Evolutionary conservation across 768 basidiomycete genomes (phyloP).

Genomic region (Suillus spraguei): DNA sequence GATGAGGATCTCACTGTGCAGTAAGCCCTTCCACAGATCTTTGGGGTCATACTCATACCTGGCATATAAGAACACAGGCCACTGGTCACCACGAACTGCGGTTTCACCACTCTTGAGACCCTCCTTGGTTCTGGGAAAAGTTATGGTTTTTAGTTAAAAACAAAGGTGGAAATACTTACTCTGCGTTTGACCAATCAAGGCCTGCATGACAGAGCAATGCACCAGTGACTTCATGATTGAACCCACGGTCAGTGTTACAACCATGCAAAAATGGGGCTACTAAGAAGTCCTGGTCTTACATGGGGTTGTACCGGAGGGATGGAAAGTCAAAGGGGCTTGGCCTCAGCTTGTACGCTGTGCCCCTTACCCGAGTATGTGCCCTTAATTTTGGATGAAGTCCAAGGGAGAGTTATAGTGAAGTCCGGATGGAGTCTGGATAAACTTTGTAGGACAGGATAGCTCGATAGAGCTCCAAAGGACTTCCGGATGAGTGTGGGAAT

Average conservation of each 20-base stretch:
- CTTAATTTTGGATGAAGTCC: too few relatives aligned
- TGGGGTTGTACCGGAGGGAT: too few relatives aligned
- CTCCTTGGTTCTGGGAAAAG: background rate
- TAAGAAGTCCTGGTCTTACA: too few relatives aligned
- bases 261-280: too few relatives aligned
- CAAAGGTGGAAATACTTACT: slow-evolving; percentile 12
- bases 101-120: background rate
- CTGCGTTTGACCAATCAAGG: slow-evolving; percentile 28
- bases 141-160: background rate
- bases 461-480: too few relatives aligned
- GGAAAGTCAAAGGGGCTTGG: too few relatives aligned
- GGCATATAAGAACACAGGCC: background rate
- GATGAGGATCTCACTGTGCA: background rate
- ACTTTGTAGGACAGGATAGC: too few relatives aligned
- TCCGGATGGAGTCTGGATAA: too few relatives aligned
- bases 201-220: slow-evolving; percentile 31
- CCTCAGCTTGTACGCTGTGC: too few relatives aligned
- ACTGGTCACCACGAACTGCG: background rate
- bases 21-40: background rate
- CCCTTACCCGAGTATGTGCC: too few relatives aligned
- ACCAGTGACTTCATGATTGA: slow-evolving; percentile 31
- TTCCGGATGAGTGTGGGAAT: too few relatives aligned
- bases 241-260: slow-evolving; percentile 19
- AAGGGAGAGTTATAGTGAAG: too few relatives aligned
- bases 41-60: background rate